Base-by-base conservation (phyloP, 2,329 filamentous ascomycete species). In the Grosmannia huntii region DNA sequence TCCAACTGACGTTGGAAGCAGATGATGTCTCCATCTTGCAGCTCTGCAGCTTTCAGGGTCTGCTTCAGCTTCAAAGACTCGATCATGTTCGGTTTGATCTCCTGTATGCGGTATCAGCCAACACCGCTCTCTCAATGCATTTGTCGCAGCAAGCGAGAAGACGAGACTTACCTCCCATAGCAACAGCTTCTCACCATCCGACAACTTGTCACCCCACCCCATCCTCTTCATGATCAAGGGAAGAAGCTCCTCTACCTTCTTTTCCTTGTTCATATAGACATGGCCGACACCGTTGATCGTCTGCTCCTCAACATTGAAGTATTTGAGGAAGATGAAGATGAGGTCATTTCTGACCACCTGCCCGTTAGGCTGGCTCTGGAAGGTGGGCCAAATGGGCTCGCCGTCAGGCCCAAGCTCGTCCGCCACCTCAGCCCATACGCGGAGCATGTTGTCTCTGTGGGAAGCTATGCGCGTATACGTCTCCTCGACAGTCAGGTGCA, bases 81-180 rank as follows among this genome's bases (percentile, higher is more conserved):
- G 64, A 99, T 96, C 91, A 97, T 97, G 60, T 84, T 89, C 56
- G 91, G 90, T 73, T 97, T 99, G 73, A 99, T 97, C 75, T 99
- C 94, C 79, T 82, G 60, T 36, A n/a, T 21, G 7, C 16, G 54
- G 7, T 25, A 25, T 55, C 38, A 55, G 53, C 28, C 5, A n/a
- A 19, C 2, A 19, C 28, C 16, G 16, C 25, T 31, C 50, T n/a
- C 19, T 28, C 5, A n/a, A 16, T 23, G 19, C 12, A 23, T 14
- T 19, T 25, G 5, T 14, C 9, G 41, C 41, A 44, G 16, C 4
- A 44, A 19, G 7, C 16, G 19, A 44, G 19, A 5, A 19, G 41
- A 28, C 54, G 12, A 58, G 10, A 62, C 73, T 62, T 72, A 82
- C 80, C 73, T 99, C 94, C 74, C 85, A 97, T 25, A 99, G 80